Evolutionary conservation across 345 rosid genomes (phyloP).

Genomic region (Carallia brachiata): DNA sequence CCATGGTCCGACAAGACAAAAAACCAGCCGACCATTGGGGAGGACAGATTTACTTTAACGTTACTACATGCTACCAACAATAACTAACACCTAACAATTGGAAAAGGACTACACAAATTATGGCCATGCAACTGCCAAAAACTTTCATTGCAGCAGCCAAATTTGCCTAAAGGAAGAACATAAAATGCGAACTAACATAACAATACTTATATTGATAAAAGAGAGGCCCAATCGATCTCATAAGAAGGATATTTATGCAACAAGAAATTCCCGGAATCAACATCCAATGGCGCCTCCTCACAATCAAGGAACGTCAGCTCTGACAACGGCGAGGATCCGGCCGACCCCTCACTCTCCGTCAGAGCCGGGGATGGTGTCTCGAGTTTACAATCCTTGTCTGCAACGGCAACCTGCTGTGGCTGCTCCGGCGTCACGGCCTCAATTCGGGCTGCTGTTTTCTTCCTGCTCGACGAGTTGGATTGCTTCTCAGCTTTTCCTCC

Average conservation of each 20-base stretch:
- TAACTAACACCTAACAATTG: background rate
- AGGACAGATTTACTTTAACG: conserved; percentile 9
- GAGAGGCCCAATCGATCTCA: conserved; percentile 36
- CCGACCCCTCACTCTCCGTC: conserved; percentile 50
- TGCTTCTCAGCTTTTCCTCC: conserved; percentile 24
- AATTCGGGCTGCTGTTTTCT: conserved; percentile 1
- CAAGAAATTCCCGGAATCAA: conserved; percentile 24
- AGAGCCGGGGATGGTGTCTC: conserved; percentile 31
- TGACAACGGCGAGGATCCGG: conserved; percentile 39
- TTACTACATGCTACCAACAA: conserved; percentile 5
- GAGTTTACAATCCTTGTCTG: conserved; percentile 24
- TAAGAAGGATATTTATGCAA: conserved; percentile 30
- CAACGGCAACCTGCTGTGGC: background rate
- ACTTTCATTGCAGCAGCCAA: conserved; percentile 24
- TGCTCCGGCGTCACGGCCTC: background rate
- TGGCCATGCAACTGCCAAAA: conserved; percentile 31
- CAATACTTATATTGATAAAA: conserved; percentile 13
- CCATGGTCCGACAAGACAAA: conserved; percentile 31
- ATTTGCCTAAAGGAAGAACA: background rate
- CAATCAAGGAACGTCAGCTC: conserved; percentile 28
- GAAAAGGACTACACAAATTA: background rate
- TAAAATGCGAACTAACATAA: background rate
- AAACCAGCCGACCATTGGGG: conserved; percentile 26
- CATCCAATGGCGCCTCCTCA: conserved; percentile 31
- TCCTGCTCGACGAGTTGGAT: background rate